A percentile compares a stretch with the other conserved stretches of the same genome.
phyloP scores from a whole-genome alignment of 345 rosid genomes.

The Moringa oleifera region DNA sequence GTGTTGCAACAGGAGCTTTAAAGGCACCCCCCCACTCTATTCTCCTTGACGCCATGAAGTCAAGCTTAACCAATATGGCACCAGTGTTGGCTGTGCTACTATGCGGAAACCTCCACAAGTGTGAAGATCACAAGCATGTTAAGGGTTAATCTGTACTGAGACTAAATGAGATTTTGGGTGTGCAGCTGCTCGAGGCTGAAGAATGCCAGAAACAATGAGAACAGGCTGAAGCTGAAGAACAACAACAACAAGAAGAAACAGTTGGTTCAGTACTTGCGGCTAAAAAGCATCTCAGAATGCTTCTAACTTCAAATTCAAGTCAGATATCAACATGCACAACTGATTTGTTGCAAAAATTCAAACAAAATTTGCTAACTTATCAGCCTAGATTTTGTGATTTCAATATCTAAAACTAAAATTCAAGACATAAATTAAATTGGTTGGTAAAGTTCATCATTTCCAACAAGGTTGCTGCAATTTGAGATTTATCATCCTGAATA shows the following conservation, averaged over 20 bases:
- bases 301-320: background rate
- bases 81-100: constrained; percentile 22
- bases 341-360: too few relatives aligned
- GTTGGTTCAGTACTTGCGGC: background rate
- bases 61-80: constrained; percentile 1
- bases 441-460: too few relatives aligned
- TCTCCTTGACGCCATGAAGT: too few relatives aligned
- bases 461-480: too few relatives aligned
- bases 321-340: background rate
- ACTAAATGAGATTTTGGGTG: background rate
- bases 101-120: constrained; percentile 13
- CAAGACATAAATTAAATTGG: too few relatives aligned
- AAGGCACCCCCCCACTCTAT: constrained; percentile 17
- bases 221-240: background rate
- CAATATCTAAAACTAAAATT: too few relatives aligned
- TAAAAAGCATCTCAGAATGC: background rate
- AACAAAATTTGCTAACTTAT: too few relatives aligned
- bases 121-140: constrained; percentile 18
- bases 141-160: too few relatives aligned
- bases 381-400: too few relatives aligned
- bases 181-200: background rate
- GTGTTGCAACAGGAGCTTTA: constrained; percentile 12
- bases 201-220: background rate
- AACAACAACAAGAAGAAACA: background rate
- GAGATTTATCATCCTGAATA: too few relatives aligned